Evolutionary conservation across 768 basidiomycete genomes (phyloP), one percentile per base, ranked within the genome.

Genomic region (Lactifluus pinguis): DNA sequence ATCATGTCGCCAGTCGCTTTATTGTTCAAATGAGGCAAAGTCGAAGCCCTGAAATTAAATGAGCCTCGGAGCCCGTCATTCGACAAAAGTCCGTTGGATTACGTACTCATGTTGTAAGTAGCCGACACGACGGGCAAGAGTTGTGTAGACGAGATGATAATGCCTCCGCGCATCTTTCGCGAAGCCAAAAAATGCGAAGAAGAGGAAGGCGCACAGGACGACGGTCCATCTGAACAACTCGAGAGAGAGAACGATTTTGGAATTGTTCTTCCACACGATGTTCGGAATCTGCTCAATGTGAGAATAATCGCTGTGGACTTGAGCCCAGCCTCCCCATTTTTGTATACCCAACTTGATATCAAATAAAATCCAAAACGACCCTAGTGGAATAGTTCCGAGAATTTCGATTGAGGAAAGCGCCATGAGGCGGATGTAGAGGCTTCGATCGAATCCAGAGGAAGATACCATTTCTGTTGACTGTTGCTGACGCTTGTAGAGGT

Each of bases 181-280:
- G 57, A 83, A 80, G 0, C 81, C 78, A 58, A 84, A 83, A 74
- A 83, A 83, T 0, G 59, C 69, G 59, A 83, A 75, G 66, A 82
- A 80, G 5, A 79, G 14, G 44, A 77, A 69, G 0, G 78, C 72
- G 10, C 72, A 74, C 32, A 71, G 25, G n/a, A 76, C 69, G 2
- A 66, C 62, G 0, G 68, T 52, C 82, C 81, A 84, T 10, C 83
- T 25, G 75, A 0, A 64, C 64, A 71, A 52, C 61, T 80, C 75
- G 17, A 78, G 2, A 0, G 39, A 6, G 4, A 69, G 29, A 2
- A 67, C 63, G 7, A 45, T 1, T 0, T 21, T 0, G 2, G 59
- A 69, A 14, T 57, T 47, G 1, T 30, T 52, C 29, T 72, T 69
- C 81, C 81, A 84, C 2, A 74, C 0, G 14, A 74, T 36, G 0